Percentiles rank a stretch among this genome's conserved stretches.
These are phyloP conservation scores for Quercus gilva DNA, from an alignment of 306 rosid genomes.

Conservation along the genomic window DNA sequence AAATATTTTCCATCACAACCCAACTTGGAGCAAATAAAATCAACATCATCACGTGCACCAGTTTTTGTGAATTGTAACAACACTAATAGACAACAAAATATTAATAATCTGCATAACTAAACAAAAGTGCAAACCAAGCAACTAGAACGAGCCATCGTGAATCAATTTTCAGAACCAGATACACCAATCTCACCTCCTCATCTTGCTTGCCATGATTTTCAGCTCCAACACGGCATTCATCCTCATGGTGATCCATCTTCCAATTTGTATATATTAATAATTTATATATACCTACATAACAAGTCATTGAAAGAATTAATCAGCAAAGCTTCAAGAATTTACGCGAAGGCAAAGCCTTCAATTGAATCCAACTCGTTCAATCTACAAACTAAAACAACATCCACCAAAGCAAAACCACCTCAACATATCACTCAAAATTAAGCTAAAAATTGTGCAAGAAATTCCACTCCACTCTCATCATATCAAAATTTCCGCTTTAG, in stretches of 20 bases:
- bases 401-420: background rate
- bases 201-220: conserved; percentile 75
- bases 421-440: background rate
- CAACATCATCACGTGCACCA: background rate
- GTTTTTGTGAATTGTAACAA: background rate
- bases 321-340: background rate
- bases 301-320: background rate
- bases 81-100: background rate
- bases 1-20: background rate
- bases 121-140: background rate
- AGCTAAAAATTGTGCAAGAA: background rate
- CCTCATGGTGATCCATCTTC: conserved; percentile 69
- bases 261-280: background rate
- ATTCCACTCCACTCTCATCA: background rate
- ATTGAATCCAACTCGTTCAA: background rate
- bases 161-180: conserved; percentile 14
- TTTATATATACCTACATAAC: conserved; percentile 12
- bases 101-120: background rate
- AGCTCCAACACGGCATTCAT: conserved; percentile 53
- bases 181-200: conserved; percentile 63
- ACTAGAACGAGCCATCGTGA: background rate
- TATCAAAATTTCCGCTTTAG: background rate
- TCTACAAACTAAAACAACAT: background rate
- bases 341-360: background rate
- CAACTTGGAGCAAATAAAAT: background rate